Evolutionary conservation across 306 rosid genomes (phyloP).

Genomic region (Quercus engelmannii): DNA sequence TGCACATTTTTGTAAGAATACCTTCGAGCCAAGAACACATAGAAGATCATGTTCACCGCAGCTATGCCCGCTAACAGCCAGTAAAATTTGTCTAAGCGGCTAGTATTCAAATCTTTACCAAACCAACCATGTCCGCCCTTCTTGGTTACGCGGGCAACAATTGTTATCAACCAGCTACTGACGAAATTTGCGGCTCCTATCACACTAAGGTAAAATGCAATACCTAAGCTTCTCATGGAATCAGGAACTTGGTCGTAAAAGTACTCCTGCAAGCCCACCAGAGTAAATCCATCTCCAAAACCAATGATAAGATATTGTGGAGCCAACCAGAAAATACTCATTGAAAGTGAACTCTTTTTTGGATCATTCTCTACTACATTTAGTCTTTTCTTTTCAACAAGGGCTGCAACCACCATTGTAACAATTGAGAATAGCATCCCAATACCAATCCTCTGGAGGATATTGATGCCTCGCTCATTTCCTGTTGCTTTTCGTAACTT

Average conservation of each 20-base stretch:
- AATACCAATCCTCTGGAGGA: constrained; percentile 81
- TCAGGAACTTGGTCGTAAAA: constrained; percentile 94
- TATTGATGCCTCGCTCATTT: constrained; percentile 87
- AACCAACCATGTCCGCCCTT: constrained; percentile 68
- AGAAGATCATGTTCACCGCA: constrained; percentile 49
- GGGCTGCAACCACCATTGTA: constrained; percentile 66
- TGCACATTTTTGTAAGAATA: constrained; percentile 83
- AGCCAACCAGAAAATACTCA: constrained; percentile 84
- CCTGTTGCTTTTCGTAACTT: constrained; percentile 44
- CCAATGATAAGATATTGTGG: constrained; percentile 81
- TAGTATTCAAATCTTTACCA: constrained; percentile 69
- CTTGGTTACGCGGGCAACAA: constrained; percentile 50
- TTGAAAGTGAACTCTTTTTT: constrained; percentile 27
- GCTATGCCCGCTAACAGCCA: constrained; percentile 68
- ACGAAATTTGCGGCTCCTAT: constrained; percentile 70
- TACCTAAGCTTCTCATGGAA: constrained; percentile 87
- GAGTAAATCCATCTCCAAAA: constrained; percentile 79
- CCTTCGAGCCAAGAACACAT: constrained; percentile 67
- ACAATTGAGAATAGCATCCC: constrained; percentile 64
- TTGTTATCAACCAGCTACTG: constrained; percentile 66
- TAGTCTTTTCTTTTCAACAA: constrained; percentile 61
- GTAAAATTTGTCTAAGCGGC: constrained; percentile 81
- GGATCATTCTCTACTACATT: constrained; percentile 27
- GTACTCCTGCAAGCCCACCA: constrained; percentile 86
- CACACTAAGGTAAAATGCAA: constrained; percentile 76